A percentile compares a stretch with the other conserved stretches of the same genome.
phyloP scores from a whole-genome alignment of 495 filamentous ascomycete species.

The Parachaetomium inaequale region DNA sequence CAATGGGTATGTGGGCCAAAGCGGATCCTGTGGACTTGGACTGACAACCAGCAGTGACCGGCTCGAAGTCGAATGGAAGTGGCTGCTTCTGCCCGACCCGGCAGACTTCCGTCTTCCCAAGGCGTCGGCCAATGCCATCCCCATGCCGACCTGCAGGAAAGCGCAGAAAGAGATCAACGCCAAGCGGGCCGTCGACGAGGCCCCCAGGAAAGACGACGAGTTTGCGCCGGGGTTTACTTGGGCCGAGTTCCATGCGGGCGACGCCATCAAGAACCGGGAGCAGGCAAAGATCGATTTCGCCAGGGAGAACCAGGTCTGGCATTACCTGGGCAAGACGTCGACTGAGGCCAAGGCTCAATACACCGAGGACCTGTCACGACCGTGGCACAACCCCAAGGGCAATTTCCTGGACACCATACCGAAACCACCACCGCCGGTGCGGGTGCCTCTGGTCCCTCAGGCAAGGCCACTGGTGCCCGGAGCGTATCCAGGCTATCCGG shows the following conservation, averaged over 20 bases:
- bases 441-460: conserved; percentile 26
- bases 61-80: conserved; percentile 74
- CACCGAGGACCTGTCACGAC: conserved; percentile 70
- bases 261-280: conserved; percentile 37
- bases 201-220: conserved; percentile 63
- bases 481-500: conserved; percentile 12
- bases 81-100: conserved; percentile 64
- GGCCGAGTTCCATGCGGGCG: conserved; percentile 73
- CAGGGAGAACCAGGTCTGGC: conserved; percentile 75
- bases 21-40: conserved; percentile 15
- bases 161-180: conserved; percentile 56
- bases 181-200: conserved; percentile 54
- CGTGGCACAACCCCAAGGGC: conserved; percentile 52
- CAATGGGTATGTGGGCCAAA: conserved; percentile 63
- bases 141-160: conserved; percentile 52
- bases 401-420: conserved; percentile 62
- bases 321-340: conserved; percentile 80
- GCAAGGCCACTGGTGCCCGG: conserved; percentile 19
- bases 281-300: conserved; percentile 61
- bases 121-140: conserved; percentile 56
- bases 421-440: conserved; percentile 40
- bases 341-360: conserved; percentile 92
- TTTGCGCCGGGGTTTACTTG: conserved; percentile 69
- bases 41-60: conserved; percentile 52
- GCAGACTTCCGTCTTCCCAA: conserved; percentile 61